Conservation (phyloP, 2,329 filamentous ascomycete genomes). For the Colletotrichum musae region DNA sequence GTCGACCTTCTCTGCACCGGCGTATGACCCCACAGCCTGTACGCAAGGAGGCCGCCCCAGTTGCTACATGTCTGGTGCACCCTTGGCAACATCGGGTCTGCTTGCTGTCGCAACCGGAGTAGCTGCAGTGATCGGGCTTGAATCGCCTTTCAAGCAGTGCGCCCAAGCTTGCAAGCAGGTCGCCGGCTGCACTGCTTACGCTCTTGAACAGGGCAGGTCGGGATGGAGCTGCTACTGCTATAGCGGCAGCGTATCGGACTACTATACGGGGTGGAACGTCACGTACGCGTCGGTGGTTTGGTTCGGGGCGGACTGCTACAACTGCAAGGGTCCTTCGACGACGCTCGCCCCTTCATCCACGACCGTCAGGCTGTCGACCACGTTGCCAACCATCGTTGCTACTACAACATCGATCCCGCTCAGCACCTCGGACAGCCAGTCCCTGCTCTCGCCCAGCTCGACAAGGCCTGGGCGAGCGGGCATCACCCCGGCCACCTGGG, state of each 20-base stretch:
- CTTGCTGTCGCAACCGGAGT: not conserved
- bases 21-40: not conserved
- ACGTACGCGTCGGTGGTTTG: not conserved
- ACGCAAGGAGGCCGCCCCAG: not conserved
- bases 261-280: not conserved
- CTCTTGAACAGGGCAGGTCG: slow-evolving; percentile 1
- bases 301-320: slow-evolving; percentile 1
- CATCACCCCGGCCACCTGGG: slow-evolving; percentile 3
- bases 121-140: not conserved
- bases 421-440: not conserved
- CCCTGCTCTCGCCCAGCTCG: not conserved
- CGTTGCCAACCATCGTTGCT: not conserved
- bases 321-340: not conserved
- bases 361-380: not conserved
- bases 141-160: slow-evolving; percentile 2
- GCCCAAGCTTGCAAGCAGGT: slow-evolving; percentile 3
- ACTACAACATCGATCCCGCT: not conserved
- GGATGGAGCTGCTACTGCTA: not conserved
- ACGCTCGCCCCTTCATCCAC: not conserved
- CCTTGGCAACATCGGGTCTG: not conserved
- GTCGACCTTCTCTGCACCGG: not conserved
- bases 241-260: not conserved
- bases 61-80: not conserved
- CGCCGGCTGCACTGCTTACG: slow-evolving; percentile 5
- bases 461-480: not conserved